Conservation (phyloP, 306 rosid genomes). For the Rubus idaeus region DNA sequence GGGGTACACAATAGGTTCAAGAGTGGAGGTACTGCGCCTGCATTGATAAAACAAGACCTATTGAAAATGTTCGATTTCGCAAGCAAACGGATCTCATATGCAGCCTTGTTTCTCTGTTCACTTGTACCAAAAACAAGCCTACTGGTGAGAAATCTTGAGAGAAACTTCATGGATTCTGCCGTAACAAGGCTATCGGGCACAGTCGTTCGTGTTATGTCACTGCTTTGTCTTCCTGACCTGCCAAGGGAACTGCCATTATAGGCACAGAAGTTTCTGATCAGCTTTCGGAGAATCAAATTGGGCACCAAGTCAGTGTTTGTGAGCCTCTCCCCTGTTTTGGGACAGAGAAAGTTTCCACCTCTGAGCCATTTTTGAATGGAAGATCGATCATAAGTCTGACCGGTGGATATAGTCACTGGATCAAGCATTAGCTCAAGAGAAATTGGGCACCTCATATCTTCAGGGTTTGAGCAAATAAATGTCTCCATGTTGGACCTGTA, state of each 20-base stretch:
- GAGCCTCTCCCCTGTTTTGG: conserved; percentile 81
- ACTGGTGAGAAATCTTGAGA: conserved; percentile 46
- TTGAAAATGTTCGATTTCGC: conserved; percentile 65
- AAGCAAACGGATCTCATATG: conserved; percentile 69
- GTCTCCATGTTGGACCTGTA: conserved; percentile 36
- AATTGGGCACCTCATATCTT: conserved; percentile 83
- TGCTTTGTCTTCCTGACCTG: conserved; percentile 16
- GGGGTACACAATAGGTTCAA: conserved; percentile 40
- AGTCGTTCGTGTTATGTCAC: conserved; percentile 36
- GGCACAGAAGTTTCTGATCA: conserved; percentile 54
- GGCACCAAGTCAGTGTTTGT: conserved; percentile 54
- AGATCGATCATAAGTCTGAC: conserved; percentile 82
- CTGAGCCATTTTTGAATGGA: conserved; percentile 78
- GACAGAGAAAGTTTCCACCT: conserved; percentile 66
- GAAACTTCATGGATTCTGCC: conserved; percentile 55
- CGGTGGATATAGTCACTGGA: conserved; percentile 85
- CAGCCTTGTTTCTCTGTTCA: conserved; percentile 57
- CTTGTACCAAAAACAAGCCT: conserved; percentile 56
- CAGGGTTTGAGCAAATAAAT: conserved; percentile 40
- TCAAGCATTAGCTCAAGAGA: conserved; percentile 77
- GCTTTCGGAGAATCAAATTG: conserved; percentile 46
- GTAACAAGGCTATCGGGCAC: conserved; percentile 46
- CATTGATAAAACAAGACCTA: conserved; percentile 59
- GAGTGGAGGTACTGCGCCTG: conserved; percentile 53
- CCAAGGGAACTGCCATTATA: conserved; percentile 36